Evolutionary conservation across 768 basidiomycete species (phyloP).

Genomic region (Tulasnella sp.): DNA sequence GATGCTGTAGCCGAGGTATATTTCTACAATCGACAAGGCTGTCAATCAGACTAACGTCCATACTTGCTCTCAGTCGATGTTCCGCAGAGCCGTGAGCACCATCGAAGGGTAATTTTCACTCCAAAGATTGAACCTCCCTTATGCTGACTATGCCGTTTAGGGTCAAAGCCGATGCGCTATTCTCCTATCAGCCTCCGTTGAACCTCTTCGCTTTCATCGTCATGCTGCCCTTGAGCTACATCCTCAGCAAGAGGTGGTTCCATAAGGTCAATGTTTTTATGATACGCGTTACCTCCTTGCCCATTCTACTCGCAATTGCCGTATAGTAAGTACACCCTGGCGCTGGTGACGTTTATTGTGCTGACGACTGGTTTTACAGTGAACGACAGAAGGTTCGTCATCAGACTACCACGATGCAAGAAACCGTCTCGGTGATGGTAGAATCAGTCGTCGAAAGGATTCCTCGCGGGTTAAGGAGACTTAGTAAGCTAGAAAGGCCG

Average conservation of each 20-base stretch:
- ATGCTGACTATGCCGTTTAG: conserved; percentile 35
- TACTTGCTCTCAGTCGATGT: conserved; percentile 67
- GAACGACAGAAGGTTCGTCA: conserved; percentile 76
- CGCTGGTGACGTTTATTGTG: neutral
- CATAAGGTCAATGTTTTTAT: conserved; percentile 93
- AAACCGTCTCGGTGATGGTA: conserved; percentile 61
- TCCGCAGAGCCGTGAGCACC: conserved; percentile 86
- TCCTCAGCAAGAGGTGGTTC: conserved; percentile 93
- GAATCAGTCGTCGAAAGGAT: conserved; percentile 71
- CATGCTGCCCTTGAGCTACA: conserved; percentile 81
- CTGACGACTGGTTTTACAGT: conserved; percentile 14
- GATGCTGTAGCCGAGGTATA: conserved; percentile 87
- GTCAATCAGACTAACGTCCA: conserved; percentile 18
- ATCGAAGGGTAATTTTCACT: conserved; percentile 70
- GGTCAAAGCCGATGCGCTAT: conserved; percentile 85
- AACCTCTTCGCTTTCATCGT: conserved; percentile 83
- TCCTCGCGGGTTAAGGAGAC: conserved; percentile 67
- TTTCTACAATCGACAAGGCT: neutral
- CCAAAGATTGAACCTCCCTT: conserved; percentile 32
- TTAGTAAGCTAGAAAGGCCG: conserved; percentile 50
- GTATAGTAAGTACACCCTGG: conserved; percentile 47
- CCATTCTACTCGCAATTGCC: conserved; percentile 73
- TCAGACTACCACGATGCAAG: conserved; percentile 62
- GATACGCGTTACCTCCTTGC: conserved; percentile 81
- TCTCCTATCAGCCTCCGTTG: conserved; percentile 91